These are phyloP conservation scores for Aspergillus funiculosus DNA, from an alignment of 495 filamentous ascomycete species.

Conservation along the genomic window DNA sequence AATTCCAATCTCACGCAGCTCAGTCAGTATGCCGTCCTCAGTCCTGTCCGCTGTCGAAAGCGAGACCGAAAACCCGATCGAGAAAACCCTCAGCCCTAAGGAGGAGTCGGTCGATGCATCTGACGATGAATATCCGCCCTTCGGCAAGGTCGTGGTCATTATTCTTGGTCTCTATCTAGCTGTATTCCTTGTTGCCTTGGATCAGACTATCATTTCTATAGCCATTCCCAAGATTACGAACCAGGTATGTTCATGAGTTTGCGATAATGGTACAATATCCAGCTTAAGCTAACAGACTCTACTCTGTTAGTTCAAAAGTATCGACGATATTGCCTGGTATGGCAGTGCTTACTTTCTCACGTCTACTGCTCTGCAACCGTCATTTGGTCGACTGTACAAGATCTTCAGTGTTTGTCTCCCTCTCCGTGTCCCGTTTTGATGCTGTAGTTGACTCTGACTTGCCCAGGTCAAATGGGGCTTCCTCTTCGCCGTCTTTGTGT, in stretches of 20 bases:
- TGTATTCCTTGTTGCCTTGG: slow-evolving; percentile 47
- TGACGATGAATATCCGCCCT: slow-evolving; percentile 2
- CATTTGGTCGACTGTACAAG: slow-evolving; percentile 30
- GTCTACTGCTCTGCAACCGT: slow-evolving; percentile 28
- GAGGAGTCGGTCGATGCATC: not conserved
- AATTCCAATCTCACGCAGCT: too few relatives aligned
- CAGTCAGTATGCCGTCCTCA: too few relatives aligned
- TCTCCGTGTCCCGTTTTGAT: not conserved
- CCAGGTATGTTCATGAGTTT: too few relatives aligned
- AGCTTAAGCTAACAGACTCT: too few relatives aligned
- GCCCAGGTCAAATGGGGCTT: slow-evolving; percentile 41
- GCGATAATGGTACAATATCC: too few relatives aligned
- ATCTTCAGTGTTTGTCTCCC: slow-evolving; percentile 18
- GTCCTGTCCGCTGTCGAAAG: too few relatives aligned
- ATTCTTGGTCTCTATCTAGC: slow-evolving; percentile 34
- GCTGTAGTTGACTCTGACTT: not conserved
- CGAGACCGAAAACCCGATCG: too few relatives aligned
- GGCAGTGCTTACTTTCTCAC: slow-evolving; percentile 37
- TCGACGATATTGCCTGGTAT: slow-evolving; percentile 44
- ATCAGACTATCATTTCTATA: slow-evolving; percentile 43
- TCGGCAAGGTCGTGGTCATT: slow-evolving; percentile 11
- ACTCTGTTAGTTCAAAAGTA: slow-evolving; percentile 39
- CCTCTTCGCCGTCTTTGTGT: slow-evolving; percentile 55
- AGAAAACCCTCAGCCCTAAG: slow-evolving; percentile 7
- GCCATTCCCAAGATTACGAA: slow-evolving; percentile 38